Evolutionary conservation across 2,329 filamentous ascomycete genomes (phyloP), one percentile per base, ranked within the genome.

Genomic region (Cytospora paraplurivora): DNA sequence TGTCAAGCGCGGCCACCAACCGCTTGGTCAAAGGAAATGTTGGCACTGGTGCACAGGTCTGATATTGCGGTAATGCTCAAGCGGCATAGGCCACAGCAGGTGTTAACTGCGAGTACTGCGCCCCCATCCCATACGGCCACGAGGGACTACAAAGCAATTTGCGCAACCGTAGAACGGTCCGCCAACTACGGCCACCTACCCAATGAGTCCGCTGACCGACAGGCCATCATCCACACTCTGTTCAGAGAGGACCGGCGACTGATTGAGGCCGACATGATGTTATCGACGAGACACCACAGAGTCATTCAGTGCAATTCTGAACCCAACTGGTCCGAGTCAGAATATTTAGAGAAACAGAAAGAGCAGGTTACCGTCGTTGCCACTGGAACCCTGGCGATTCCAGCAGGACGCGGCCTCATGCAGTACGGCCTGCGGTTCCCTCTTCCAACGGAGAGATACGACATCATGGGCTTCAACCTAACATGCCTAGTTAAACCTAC

Each of bases 171-270:
- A 2, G 64, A 66, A 13, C 54, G 44, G 49, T 57, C 64, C 12
- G 57, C 54, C 32, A 57, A 47, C 10, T 56, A 62, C 27, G 58
- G 44, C 12, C 62, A 61, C 51, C 6, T 62, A 6, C 55, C 62
- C 19, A 94, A 92, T 67, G 82, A 87, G 65, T 85, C 82, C 47
- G 79, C 85, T 1, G 88, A 92, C 52, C 87, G 93, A 34, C 88
- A 94, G 74, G 84, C 88, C 11, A 87, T 98, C 8, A 96, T 95
- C 35, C 87, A 88, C 58, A 81, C 95, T 10, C 88, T 99, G 34
- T 99, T 98, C 82, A 89, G 88, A 65, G 93, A 98, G 68, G 95
- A 99, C 71, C 87, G 93, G 65, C 88, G 95, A 41, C 88, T 96
- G 62, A 88, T 92, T 66, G 95, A 99, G 77, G 95, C 93, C 0